Evolutionary conservation across 2,329 filamentous ascomycete genomes (phyloP).

Genomic region (Coniochaeta sp.): DNA sequence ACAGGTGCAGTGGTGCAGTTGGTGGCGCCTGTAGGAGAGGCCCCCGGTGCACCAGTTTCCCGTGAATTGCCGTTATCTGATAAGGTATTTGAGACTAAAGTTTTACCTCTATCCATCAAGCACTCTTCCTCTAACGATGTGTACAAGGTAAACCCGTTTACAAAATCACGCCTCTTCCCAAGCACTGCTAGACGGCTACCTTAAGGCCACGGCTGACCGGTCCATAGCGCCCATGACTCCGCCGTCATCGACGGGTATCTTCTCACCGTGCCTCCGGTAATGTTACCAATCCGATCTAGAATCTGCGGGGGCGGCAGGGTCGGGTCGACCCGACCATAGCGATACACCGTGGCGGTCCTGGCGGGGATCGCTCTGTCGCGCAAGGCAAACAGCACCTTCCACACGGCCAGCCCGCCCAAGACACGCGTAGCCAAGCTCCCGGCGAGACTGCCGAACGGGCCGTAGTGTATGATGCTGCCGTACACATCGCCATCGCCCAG

Average conservation of each 20-base stretch:
- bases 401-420: background rate
- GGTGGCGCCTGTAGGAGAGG: too few relatives aligned
- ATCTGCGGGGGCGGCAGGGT: background rate
- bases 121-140: too few relatives aligned
- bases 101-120: too few relatives aligned
- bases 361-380: background rate
- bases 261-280: background rate
- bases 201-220: background rate
- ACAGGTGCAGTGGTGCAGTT: too few relatives aligned
- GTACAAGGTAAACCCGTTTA: too few relatives aligned
- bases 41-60: too few relatives aligned
- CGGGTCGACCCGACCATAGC: background rate
- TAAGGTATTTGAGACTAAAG: too few relatives aligned
- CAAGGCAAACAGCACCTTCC: background rate
- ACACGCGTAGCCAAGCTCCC: background rate
- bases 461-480: background rate
- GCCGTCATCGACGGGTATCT: background rate
- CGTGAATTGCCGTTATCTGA: too few relatives aligned
- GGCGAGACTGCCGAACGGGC: background rate
- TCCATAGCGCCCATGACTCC: background rate
- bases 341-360: background rate
- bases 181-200: too few relatives aligned
- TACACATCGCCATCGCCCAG: constrained; percentile 1
- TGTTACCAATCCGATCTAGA: background rate
- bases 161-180: too few relatives aligned